Evolutionary conservation across 768 basidiomycete genomes (phyloP).

Genomic region (Lentinus brumalis): DNA sequence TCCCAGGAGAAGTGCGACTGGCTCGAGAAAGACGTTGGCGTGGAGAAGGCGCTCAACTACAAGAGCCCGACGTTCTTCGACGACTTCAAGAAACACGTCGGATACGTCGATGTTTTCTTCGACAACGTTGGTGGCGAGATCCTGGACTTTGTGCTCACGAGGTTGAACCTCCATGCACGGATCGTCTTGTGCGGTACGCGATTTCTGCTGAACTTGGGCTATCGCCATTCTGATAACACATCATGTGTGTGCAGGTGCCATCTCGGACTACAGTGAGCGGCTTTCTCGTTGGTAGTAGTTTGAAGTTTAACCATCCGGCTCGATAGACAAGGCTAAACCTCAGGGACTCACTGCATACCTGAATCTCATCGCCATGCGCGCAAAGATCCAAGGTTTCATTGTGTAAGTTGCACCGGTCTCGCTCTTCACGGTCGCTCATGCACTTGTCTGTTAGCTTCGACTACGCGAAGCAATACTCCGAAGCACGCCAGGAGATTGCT

Average conservation of each 20-base stretch:
- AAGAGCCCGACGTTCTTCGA: conserved; percentile 71
- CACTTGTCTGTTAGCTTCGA: conserved; percentile 56
- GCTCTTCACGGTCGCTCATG: neutral
- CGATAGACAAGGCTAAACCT: conserved; percentile 56
- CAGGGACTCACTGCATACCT: conserved; percentile 68
- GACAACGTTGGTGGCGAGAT: conserved; percentile 86
- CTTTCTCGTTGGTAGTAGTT: neutral
- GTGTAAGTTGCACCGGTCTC: conserved; percentile 49
- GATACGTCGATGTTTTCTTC: conserved; percentile 83
- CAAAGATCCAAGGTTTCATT: conserved; percentile 83
- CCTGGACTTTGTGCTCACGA: conserved; percentile 72
- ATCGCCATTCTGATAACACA: neutral
- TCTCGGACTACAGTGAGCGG: conserved; percentile 79
- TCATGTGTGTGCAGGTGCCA: conserved; percentile 55
- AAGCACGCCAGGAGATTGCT: conserved; percentile 58
- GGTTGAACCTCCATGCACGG: conserved; percentile 77
- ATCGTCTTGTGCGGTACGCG: conserved; percentile 77
- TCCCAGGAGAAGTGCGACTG: conserved; percentile 81
- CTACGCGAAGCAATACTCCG: conserved; percentile 61
- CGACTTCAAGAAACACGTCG: conserved; percentile 70
- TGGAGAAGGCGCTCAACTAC: conserved; percentile 85
- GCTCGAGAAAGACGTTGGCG: conserved; percentile 83
- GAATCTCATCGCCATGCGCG: conserved; percentile 74
- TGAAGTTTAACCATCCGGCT: neutral
- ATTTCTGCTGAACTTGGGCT: neutral